Percentiles rank a stretch among this genome's conserved stretches.
phyloP scores from a whole-genome alignment of 805 yeast genomes.

The Yamadazyma kitorensis region DNA sequence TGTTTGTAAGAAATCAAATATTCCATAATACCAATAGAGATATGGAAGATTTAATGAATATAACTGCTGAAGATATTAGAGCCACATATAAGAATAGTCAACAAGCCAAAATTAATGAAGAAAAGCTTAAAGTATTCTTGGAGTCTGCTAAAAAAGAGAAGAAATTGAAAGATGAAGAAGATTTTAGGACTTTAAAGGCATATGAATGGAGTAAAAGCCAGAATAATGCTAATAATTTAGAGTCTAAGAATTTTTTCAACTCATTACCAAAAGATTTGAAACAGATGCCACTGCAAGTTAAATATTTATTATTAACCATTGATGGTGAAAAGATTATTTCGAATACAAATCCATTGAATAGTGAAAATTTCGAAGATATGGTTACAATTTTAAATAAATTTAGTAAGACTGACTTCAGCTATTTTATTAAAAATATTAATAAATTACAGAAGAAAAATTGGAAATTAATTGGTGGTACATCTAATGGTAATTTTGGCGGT shows the following conservation, averaged over 20 bases:
- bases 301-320: slow-evolving; percentile 29
- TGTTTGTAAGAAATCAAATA: slow-evolving; percentile 14
- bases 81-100: slow-evolving; percentile 9
- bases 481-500: slow-evolving; percentile 5
- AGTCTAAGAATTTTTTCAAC: slow-evolving; percentile 43
- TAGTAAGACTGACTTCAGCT: slow-evolving; percentile 30
- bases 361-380: slow-evolving; percentile 33
- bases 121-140: slow-evolving; percentile 32
- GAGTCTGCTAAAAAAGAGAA: slow-evolving; percentile 40
- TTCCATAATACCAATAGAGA: slow-evolving; percentile 14
- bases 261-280: slow-evolving; percentile 20
- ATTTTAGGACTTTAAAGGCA: slow-evolving; percentile 48
- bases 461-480: slow-evolving; percentile 56
- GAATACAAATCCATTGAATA: slow-evolving; percentile 39
- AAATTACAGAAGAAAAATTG: slow-evolving; percentile 46
- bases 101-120: slow-evolving; percentile 1
- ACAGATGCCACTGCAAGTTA: slow-evolving; percentile 7
- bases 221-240: slow-evolving; percentile 33
- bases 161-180: slow-evolving; percentile 38
- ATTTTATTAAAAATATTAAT: slow-evolving; percentile 33
- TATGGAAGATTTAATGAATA: slow-evolving; percentile 12
- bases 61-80: slow-evolving; percentile 19
- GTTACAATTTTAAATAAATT: slow-evolving; percentile 39
- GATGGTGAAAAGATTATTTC: slow-evolving; percentile 35
- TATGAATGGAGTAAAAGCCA: slow-evolving; percentile 47